A percentile compares a stretch with the other conserved stretches of the same genome.
Evolutionary conservation across 176 grass and related monocot species (phyloP).

Genomic region (Saccharum officinarum): DNA sequence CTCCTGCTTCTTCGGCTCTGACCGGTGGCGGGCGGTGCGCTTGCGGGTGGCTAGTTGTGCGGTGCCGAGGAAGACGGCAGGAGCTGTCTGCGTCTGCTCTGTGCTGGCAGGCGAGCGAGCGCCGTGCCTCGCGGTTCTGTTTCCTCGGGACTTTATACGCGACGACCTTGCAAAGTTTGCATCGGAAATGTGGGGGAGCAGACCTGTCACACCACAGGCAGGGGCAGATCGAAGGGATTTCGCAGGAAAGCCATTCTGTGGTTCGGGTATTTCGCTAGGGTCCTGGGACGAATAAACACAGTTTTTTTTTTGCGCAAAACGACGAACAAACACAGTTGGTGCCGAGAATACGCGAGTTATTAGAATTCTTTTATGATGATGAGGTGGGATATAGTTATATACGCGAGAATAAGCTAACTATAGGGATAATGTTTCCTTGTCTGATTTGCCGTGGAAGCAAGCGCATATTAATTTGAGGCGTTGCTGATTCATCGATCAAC

Average conservation of each 20-base stretch:
- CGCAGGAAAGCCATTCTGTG: background rate
- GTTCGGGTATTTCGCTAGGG: background rate
- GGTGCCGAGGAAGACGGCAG: background rate
- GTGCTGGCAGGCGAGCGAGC: background rate
- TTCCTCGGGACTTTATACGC: conserved; percentile 14
- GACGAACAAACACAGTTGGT: background rate
- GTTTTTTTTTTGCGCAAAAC: too few relatives aligned
- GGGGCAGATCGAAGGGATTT: background rate
- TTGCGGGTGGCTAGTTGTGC: too few relatives aligned
- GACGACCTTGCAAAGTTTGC: background rate
- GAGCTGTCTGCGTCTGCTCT: background rate
- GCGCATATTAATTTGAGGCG: background rate
- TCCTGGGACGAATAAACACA: background rate
- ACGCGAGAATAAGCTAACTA: background rate
- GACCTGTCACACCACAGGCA: background rate
- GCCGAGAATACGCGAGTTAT: background rate
- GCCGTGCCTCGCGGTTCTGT: background rate
- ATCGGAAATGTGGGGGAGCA: conserved; percentile 19
- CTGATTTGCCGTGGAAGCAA: background rate
- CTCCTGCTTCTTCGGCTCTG: background rate
- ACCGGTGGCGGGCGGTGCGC: background rate
- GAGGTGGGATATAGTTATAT: background rate
- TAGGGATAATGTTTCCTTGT: background rate
- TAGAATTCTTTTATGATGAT: too few relatives aligned
- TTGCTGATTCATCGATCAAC: too few relatives aligned